Conservation (phyloP, 495 filamentous ascomycete genomes). For the Daldinia bambusicola region DNA sequence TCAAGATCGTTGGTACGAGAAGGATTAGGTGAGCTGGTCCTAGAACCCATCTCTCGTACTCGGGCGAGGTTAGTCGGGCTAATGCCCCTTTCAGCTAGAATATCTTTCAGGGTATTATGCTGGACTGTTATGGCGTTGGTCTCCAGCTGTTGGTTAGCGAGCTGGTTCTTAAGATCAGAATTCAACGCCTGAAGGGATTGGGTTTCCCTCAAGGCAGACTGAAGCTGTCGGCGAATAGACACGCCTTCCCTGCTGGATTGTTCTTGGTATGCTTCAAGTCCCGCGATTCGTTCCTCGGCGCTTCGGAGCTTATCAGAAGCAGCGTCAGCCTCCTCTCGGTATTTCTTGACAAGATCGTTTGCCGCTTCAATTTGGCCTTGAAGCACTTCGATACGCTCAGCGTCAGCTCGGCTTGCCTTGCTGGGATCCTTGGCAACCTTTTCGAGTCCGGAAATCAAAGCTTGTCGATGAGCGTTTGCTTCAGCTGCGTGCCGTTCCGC, state of each 20-base stretch:
- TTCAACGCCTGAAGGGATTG: constrained; percentile 80
- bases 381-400: constrained; percentile 80
- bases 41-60: constrained; percentile 60
- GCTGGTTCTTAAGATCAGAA: constrained; percentile 77
- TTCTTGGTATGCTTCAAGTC: constrained; percentile 95
- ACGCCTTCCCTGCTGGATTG: constrained; percentile 94
- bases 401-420: constrained; percentile 64
- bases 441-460: constrained; percentile 83
- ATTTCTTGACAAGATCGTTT: constrained; percentile 81
- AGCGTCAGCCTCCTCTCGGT: constrained; percentile 87
- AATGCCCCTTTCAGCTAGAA: constrained; percentile 86
- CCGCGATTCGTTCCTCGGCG: constrained; percentile 95
- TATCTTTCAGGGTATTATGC: constrained; percentile 88
- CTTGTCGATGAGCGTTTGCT: constrained; percentile 84
- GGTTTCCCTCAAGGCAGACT: constrained; percentile 80
- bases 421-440: constrained; percentile 67
- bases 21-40: constrained; percentile 84
- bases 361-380: constrained; percentile 83
- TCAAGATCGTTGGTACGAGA: constrained; percentile 87
- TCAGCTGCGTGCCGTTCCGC: constrained; percentile 89
- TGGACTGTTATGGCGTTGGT: constrained; percentile 90
- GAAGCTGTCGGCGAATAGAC: constrained; percentile 86
- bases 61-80: constrained; percentile 68
- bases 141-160: constrained; percentile 86
- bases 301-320: constrained; percentile 88